These are phyloP conservation scores for Malus hybrid DNA, from an alignment of 331 rosid species.

Conservation along the genomic window DNA sequence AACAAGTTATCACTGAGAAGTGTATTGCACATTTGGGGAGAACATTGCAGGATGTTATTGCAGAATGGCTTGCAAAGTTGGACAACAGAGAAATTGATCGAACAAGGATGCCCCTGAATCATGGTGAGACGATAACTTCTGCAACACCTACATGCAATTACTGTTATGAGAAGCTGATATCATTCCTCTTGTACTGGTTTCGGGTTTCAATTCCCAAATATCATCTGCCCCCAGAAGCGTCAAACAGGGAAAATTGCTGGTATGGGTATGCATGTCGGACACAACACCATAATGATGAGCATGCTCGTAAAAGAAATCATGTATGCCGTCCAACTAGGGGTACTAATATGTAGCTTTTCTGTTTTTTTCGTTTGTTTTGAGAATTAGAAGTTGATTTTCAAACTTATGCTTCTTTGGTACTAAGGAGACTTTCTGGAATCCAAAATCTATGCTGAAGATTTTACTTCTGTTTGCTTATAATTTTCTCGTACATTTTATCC, in stretches of 20 bases:
- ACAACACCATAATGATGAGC: conserved; percentile 72
- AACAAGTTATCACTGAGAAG: conserved; percentile 68
- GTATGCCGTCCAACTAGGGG: conserved; percentile 86
- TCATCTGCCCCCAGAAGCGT: conserved; percentile 51
- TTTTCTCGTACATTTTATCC: no score
- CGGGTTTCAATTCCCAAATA: conserved; percentile 59
- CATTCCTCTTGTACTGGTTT: conserved; percentile 82
- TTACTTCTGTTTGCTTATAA: no score
- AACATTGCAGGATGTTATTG: conserved; percentile 69
- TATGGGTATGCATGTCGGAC: conserved; percentile 87
- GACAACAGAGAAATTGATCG: conserved; percentile 72
- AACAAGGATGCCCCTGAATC: conserved; percentile 51
- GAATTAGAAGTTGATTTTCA: neutral
- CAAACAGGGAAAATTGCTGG: conserved; percentile 87
- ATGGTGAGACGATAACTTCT: conserved; percentile 53
- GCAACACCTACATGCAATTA: conserved; percentile 54
- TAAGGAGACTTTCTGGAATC: no score
- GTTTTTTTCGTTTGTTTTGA: neutral
- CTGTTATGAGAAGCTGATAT: conserved; percentile 71
- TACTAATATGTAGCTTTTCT: neutral
- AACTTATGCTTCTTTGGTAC: no score
- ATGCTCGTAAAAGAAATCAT: conserved; percentile 77
- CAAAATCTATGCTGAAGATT: no score
- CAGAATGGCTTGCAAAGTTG: conserved; percentile 67
- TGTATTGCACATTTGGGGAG: conserved; percentile 75